These are phyloP conservation scores for Eucalyptus pauciflora DNA, from an alignment of 345 rosid species.

Conservation along the genomic window DNA sequence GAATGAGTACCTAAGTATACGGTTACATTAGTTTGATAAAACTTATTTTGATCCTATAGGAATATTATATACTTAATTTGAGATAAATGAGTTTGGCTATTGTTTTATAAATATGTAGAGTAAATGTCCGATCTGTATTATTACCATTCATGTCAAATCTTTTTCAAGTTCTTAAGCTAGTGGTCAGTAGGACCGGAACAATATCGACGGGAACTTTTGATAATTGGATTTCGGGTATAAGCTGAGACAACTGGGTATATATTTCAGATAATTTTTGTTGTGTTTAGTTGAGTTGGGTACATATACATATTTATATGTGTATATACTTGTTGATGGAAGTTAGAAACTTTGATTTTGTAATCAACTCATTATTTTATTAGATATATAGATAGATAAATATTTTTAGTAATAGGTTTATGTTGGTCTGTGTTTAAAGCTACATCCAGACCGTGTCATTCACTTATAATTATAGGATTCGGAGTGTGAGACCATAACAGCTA, in stretches of 20 bases:
- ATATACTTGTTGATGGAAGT: background rate
- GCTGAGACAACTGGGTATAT: background rate
- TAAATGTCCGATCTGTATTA: background rate
- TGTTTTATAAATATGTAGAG: background rate
- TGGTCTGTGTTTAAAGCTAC: no score
- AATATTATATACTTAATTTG: background rate
- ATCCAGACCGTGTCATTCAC: no score
- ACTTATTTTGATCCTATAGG: background rate
- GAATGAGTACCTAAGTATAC: background rate
- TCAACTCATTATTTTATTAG: background rate
- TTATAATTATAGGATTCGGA: no score
- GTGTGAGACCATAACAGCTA: background rate
- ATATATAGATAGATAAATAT: no score
- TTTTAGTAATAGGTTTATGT: background rate
- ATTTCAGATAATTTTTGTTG: background rate
- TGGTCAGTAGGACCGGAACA: background rate
- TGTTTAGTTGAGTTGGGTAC: background rate
- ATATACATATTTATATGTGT: background rate
- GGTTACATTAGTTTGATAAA: background rate
- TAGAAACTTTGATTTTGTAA: background rate
- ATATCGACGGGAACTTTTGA: background rate
- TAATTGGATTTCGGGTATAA: background rate
- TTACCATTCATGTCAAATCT: background rate
- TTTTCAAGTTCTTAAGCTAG: background rate
- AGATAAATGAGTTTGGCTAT: background rate